Percentiles rank a stretch among this genome's conserved stretches.
Evolutionary conservation across 805 yeast genomes (phyloP).

Genomic region (Ogataea ganodermae): DNA sequence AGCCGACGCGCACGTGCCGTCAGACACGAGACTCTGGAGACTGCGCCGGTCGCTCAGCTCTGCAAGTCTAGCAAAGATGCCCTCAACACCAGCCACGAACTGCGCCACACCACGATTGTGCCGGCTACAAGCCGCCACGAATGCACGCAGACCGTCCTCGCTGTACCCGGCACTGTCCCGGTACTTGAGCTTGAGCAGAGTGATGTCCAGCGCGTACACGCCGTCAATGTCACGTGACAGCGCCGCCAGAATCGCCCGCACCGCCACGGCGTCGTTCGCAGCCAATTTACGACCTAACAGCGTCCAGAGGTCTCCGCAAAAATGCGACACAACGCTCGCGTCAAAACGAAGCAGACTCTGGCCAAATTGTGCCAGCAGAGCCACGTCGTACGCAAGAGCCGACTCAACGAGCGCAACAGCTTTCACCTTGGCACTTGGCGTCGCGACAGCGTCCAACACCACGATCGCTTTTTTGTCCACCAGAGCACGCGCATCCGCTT

Average conservation of each 20-base stretch:
- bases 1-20: constrained; percentile 53
- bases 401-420: constrained; percentile 24
- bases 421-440: constrained; percentile 11
- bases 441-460: constrained; percentile 28
- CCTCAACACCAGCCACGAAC: constrained; percentile 24
- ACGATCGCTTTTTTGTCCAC: constrained; percentile 45
- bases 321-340: constrained; percentile 21
- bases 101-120: constrained; percentile 29
- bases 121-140: constrained; percentile 28
- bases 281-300: constrained; percentile 26
- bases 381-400: constrained; percentile 30
- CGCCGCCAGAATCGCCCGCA: constrained; percentile 19
- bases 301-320: constrained; percentile 28
- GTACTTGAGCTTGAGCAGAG: constrained; percentile 21
- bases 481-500: constrained; percentile 50
- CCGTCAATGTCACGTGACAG: constrained; percentile 18
- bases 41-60: constrained; percentile 24
- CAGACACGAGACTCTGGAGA: constrained; percentile 39
- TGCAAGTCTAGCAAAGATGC: constrained; percentile 28
- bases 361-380: constrained; percentile 27
- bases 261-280: constrained; percentile 20
- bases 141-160: constrained; percentile 23
- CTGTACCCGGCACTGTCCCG: constrained; percentile 8
- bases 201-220: constrained; percentile 28
- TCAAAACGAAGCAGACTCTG: constrained; percentile 18